phyloP scores from a whole-genome alignment of 805 yeast species.

The Limtongia smithiae region DNA sequence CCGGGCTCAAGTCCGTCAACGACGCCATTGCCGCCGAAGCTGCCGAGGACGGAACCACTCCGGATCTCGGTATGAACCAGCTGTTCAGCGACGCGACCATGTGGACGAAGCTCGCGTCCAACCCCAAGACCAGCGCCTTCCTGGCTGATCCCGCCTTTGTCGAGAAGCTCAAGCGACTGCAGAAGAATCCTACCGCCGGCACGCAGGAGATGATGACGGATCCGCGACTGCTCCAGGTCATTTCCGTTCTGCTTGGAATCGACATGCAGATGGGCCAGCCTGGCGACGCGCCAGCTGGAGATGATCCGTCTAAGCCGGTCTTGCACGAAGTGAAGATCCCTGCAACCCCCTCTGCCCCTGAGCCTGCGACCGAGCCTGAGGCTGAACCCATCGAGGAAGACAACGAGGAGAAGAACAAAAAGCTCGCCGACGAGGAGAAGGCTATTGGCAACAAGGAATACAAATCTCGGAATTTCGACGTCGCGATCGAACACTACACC shows the following conservation, averaged over 20 bases:
- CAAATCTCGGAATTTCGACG: constrained; percentile 84
- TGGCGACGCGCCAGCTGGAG: constrained; percentile 27
- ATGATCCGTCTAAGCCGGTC: too few species aligned
- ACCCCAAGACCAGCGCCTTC: constrained; percentile 83
- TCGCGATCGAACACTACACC: constrained; percentile 81
- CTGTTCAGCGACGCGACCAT: constrained; percentile 78
- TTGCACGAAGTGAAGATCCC: constrained; percentile 32
- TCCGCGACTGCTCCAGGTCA: constrained; percentile 81
- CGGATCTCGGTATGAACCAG: constrained; percentile 72
- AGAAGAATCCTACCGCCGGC: constrained; percentile 70
- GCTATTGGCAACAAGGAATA: constrained; percentile 82
- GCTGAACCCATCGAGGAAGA: constrained; percentile 38
- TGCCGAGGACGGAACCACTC: constrained; percentile 43
- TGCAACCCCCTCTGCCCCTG: too few species aligned
- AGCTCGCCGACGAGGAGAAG: constrained; percentile 53
- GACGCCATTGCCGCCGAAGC: constrained; percentile 54
- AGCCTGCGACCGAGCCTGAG: constrained; percentile 29
- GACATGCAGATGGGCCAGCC: constrained; percentile 42
- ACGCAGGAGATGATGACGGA: constrained; percentile 69
- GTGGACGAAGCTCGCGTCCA: constrained; percentile 66
- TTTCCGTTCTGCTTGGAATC: constrained; percentile 82
- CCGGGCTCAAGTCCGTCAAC: constrained; percentile 70
- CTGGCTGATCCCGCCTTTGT: constrained; percentile 86
- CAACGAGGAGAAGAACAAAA: constrained; percentile 35
- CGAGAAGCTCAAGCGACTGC: constrained; percentile 52